These are phyloP conservation scores for Penicillium dipodomyicola DNA, from an alignment of 495 filamentous ascomycete species.

Conservation along the genomic window DNA sequence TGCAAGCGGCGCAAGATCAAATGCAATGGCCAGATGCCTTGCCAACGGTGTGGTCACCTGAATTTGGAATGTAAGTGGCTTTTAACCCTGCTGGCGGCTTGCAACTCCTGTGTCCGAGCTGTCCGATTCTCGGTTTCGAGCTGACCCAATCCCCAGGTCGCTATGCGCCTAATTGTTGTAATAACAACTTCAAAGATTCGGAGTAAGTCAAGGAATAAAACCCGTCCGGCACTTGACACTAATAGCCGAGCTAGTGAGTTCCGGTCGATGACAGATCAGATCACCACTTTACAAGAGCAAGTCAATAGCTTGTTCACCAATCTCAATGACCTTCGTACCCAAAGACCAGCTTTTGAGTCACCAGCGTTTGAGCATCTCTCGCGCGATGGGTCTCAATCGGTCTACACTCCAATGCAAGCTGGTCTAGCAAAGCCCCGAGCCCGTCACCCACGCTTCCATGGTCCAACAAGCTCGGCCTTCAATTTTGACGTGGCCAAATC, in stretches of 20 bases:
- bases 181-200: conserved; percentile 76
- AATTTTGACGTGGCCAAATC: conserved; percentile 84
- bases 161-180: conserved; percentile 91
- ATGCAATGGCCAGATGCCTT: conserved; percentile 88
- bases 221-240: conserved; percentile 8
- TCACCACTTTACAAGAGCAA: conserved; percentile 75
- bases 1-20: conserved; percentile 95
- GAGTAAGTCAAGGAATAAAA: conserved; percentile 46
- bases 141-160: conserved; percentile 40
- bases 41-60: conserved; percentile 84
- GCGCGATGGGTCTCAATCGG: conserved; percentile 38
- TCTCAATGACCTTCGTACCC: conserved; percentile 61
- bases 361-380: conserved; percentile 39
- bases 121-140: background rate
- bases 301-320: conserved; percentile 72
- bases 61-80: conserved; percentile 65
- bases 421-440: conserved; percentile 36
- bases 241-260: conserved; percentile 58
- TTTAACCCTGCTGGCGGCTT: background rate
- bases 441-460: conserved; percentile 69
- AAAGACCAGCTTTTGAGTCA: conserved; percentile 37
- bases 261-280: conserved; percentile 70
- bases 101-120: background rate
- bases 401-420: conserved; percentile 35
- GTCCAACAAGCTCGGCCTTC: conserved; percentile 82